A percentile compares a stretch with the other conserved stretches of the same genome.
These are phyloP conservation scores for Juglanconis oblonga DNA, from an alignment of 2,329 filamentous ascomycete genomes.

Conservation along the genomic window DNA sequence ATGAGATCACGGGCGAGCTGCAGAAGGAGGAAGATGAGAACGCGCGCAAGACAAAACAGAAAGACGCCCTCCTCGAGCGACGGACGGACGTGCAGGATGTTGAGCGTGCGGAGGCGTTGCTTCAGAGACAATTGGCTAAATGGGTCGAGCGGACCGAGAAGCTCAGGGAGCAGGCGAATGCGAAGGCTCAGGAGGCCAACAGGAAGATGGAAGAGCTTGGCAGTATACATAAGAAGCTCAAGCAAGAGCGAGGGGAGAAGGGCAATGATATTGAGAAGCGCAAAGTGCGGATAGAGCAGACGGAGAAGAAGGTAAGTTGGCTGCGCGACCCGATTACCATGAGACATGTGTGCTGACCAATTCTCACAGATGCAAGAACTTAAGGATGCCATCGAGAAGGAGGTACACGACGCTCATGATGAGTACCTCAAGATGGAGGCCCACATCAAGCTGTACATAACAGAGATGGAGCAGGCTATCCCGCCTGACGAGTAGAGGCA, in stretches of 20 bases:
- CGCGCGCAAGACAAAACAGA: constrained; percentile 73
- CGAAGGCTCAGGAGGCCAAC: constrained; percentile 78
- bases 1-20: constrained; percentile 82
- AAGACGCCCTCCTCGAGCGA: constrained; percentile 82
- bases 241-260: constrained; percentile 82
- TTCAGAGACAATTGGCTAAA: constrained; percentile 79
- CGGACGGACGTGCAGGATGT: constrained; percentile 89
- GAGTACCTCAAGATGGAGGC: constrained; percentile 98
- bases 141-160: constrained; percentile 86
- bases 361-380: constrained; percentile 81
- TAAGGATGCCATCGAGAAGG: constrained; percentile 95
- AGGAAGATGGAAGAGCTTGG: constrained; percentile 88
- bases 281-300: constrained; percentile 93
- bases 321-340: not conserved
- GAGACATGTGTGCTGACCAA: constrained; percentile 22
- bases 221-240: constrained; percentile 73
- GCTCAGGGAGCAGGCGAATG: constrained; percentile 73
- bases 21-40: constrained; percentile 90
- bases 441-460: constrained; percentile 96
- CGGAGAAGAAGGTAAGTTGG: constrained; percentile 85
- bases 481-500: constrained; percentile 22
- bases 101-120: constrained; percentile 78
- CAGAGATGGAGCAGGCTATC: constrained; percentile 94
- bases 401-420: constrained; percentile 85
- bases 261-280: constrained; percentile 88